Percentiles rank a stretch among this genome's conserved stretches.
Conservation (phyloP, 768 basidiomycete genomes). For the Pleurotus citrinopileatus region DNA sequence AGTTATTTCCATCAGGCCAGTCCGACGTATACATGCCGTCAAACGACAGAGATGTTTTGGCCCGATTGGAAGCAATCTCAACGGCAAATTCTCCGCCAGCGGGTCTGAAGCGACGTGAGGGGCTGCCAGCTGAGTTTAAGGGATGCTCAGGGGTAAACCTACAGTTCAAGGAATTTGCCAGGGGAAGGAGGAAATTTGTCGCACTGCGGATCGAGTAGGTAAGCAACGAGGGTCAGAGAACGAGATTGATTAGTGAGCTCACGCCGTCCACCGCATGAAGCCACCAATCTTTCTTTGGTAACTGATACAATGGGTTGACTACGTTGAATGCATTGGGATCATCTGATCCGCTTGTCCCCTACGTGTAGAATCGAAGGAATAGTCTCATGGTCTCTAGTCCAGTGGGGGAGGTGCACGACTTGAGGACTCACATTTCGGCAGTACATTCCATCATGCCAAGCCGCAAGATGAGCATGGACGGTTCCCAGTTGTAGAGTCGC, state of each 20-base stretch:
- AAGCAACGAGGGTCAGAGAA: constrained; percentile 10
- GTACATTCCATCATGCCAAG: constrained; percentile 43
- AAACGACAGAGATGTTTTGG: constrained; percentile 42
- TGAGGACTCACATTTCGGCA: constrained; percentile 36
- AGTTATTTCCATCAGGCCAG: constrained; percentile 44
- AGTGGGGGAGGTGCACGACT: not conserved
- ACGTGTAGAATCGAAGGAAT: not conserved
- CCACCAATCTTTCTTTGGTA: constrained; percentile 42
- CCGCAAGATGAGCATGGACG: constrained; percentile 36
- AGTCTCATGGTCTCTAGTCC: too few species aligned
- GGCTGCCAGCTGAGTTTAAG: not conserved
- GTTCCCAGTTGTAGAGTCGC: not conserved
- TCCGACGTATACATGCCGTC: constrained; percentile 32
- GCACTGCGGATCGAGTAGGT: constrained; percentile 27
- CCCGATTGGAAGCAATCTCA: constrained; percentile 49
- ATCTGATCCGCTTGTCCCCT: constrained; percentile 27
- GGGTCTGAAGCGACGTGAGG: constrained; percentile 28
- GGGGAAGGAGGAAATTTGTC: constrained; percentile 38
- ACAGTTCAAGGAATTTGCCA: constrained; percentile 43
- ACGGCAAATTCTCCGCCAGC: constrained; percentile 46
- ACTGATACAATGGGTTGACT: constrained; percentile 41
- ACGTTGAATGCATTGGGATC: constrained; percentile 37
- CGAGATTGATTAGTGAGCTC: not conserved
- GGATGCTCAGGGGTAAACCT: constrained; percentile 13
- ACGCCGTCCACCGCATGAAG: constrained; percentile 27